phyloP scores from a whole-genome alignment of 352 stramenopile genomes.

The Globisporangium iwayamae region DNA sequence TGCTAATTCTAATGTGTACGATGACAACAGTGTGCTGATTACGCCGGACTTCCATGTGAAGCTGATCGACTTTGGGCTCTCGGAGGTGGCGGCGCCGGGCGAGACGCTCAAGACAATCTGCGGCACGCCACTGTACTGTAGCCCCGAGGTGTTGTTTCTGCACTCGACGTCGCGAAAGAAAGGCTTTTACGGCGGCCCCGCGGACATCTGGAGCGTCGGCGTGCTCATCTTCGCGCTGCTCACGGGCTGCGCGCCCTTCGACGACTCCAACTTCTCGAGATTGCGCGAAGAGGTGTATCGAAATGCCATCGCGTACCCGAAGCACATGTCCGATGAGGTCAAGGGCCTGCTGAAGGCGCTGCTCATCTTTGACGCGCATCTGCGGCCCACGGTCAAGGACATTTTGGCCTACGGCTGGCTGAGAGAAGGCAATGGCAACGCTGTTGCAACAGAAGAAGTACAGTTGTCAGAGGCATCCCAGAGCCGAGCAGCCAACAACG shows the following conservation, averaged over 20 bases:
- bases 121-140: conserved; percentile 81
- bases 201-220: conserved; percentile 76
- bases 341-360: conserved; percentile 67
- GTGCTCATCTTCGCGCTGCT: conserved; percentile 82
- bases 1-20: neutral
- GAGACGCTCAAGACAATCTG: conserved; percentile 72
- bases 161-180: conserved; percentile 32
- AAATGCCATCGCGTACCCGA: conserved; percentile 65
- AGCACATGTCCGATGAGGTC: conserved; percentile 52
- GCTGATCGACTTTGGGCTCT: conserved; percentile 96
- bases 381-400: conserved; percentile 57
- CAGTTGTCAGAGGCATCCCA: neutral
- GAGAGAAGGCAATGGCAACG: conserved; percentile 9
- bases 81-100: conserved; percentile 76
- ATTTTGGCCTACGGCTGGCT: conserved; percentile 66
- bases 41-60: conserved; percentile 91
- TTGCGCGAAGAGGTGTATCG: conserved; percentile 65
- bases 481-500: neutral
- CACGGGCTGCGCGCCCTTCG: conserved; percentile 75
- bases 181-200: conserved; percentile 57
- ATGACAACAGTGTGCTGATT: conserved; percentile 79
- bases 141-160: conserved; percentile 72
- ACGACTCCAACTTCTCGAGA: conserved; percentile 67
- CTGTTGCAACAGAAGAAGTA: neutral
- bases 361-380: conserved; percentile 53